Conservation (phyloP, 2,329 filamentous ascomycete species). For the Podosphaera xanthii region DNA sequence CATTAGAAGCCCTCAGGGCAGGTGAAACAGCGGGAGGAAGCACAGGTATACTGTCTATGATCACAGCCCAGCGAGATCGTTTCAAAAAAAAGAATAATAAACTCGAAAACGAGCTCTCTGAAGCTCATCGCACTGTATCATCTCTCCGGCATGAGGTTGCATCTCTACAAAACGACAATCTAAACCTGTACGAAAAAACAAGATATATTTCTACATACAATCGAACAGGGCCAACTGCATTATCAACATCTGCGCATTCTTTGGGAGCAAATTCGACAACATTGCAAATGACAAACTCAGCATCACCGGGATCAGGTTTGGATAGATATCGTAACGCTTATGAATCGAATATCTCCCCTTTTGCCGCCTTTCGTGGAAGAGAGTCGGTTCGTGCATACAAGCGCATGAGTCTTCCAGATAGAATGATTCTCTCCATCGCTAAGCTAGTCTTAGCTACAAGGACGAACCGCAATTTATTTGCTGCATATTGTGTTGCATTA, state of each 20-base stretch:
- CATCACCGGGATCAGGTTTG: conserved; percentile 40
- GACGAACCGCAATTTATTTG: conserved; percentile 82
- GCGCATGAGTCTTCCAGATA: conserved; percentile 77
- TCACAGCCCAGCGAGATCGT: conserved; percentile 88
- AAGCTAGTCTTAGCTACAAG: conserved; percentile 76
- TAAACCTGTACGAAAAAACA: conserved; percentile 92
- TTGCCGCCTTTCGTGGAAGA: conserved; percentile 83
- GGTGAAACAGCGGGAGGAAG: conserved; percentile 49
- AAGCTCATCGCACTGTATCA: conserved; percentile 59
- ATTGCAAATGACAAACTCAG: conserved; percentile 35
- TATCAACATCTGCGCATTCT: conserved; percentile 41
- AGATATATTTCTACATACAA: conserved; percentile 90
- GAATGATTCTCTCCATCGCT: conserved; percentile 75
- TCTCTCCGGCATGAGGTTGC: conserved; percentile 77
- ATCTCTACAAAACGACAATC: conserved; percentile 83
- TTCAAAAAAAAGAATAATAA: conserved; percentile 93
- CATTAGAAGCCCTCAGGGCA: conserved; percentile 31
- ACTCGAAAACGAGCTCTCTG: conserved; percentile 73
- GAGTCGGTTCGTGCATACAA: conserved; percentile 81
- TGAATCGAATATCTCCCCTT: conserved; percentile 85
- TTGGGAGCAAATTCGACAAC: conserved; percentile 56
- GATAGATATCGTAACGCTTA: conserved; percentile 83
- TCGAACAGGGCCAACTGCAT: conserved; percentile 36
- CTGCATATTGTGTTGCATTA: conserved; percentile 68
- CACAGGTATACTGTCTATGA: conserved; percentile 87